Evolutionary conservation across 768 basidiomycete genomes (phyloP), one percentile per base, ranked within the genome.

Genomic region (Pulveroboletus ravenelii): DNA sequence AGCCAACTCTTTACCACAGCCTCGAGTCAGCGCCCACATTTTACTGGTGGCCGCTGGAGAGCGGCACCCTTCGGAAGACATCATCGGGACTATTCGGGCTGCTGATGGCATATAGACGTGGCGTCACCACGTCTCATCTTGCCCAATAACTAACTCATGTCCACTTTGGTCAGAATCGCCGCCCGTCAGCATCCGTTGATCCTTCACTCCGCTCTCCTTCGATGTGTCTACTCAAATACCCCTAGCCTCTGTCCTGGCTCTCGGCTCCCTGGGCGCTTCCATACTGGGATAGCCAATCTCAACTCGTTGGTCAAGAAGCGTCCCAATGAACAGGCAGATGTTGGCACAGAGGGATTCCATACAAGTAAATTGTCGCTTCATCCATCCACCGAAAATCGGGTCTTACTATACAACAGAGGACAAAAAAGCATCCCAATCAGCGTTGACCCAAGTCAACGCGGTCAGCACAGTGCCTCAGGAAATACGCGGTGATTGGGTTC

Each of bases 401-500:
- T 17, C 49, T 51, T 7, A 54, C 42, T 3, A 10, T 18, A 13
- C 46, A n/a, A 14, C 46, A 67, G 70, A 66, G 56, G 64, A 70
- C 48, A 57, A 53, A 10, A 52, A 53, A n/a, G 12, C 51, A 18
- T 27, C 52, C 8, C 57, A 62, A 40, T 53, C 54, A 3, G 50
- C 45, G 15, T 47, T 65, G 17, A 41, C 47, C 34, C 53, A 56
- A 51, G 66, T 66, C 25, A 76, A 72, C 61, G 77, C 76, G 1
- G 74, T 75, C 49, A 78, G 75, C 64, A 80, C 81, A 5, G 70
- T 81, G 13, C 81, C 81, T 3, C 71, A 74, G 3, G 76, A 75
- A 62, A 66, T 82, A 44, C 76, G 73, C 36, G 89, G 89, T 2
- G 88, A 89, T 59, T 96, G 93, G 91, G 91, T 95, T 10, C 71